phyloP scores from a whole-genome alignment of 2,329 filamentous ascomycete genomes.

The Aspergillus pseudoviridinutans region DNA sequence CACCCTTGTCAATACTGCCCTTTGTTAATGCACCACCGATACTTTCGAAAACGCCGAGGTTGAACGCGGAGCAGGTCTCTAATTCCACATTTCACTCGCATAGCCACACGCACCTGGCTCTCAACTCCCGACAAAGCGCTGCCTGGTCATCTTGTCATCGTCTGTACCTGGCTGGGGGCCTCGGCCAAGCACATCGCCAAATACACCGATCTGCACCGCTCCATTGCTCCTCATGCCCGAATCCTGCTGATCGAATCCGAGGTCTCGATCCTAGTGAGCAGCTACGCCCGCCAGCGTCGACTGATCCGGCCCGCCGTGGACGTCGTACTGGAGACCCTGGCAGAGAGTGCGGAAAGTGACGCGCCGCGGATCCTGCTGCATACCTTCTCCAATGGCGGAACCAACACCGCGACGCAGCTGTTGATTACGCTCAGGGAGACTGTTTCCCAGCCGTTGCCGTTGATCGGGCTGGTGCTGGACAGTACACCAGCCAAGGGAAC shows the following conservation, averaged over 20 bases:
- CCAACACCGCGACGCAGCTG: slow-evolving; percentile 20
- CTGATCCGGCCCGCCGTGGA: slow-evolving; percentile 2
- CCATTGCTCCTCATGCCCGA: slow-evolving; percentile 19
- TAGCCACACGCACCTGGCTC: background rate
- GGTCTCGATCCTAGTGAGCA: slow-evolving; percentile 1
- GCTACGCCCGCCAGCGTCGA: no score
- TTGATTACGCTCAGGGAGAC: slow-evolving; percentile 10
- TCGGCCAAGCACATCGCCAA: slow-evolving; percentile 27
- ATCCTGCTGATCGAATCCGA: slow-evolving; percentile 26
- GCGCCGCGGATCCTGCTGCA: slow-evolving; percentile 20
- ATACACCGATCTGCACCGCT: slow-evolving; percentile 25
- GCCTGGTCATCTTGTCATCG: slow-evolving; percentile 8
- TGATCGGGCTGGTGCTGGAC: slow-evolving; percentile 23
- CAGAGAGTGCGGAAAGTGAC: background rate
- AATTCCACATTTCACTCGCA: background rate
- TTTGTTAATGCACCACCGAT: no score
- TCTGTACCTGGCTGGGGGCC: slow-evolving; percentile 28
- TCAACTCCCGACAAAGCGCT: background rate
- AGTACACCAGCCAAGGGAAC: slow-evolving; percentile 22
- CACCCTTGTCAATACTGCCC: background rate
- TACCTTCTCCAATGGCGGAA: slow-evolving; percentile 33
- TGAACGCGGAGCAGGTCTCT: background rate
- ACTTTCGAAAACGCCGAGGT: background rate
- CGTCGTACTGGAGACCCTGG: slow-evolving; percentile 10
- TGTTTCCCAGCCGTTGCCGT: slow-evolving; percentile 7